Base-by-base conservation (phyloP, 2,329 filamentous ascomycete genomes). In the Claviceps capensis region DNA sequence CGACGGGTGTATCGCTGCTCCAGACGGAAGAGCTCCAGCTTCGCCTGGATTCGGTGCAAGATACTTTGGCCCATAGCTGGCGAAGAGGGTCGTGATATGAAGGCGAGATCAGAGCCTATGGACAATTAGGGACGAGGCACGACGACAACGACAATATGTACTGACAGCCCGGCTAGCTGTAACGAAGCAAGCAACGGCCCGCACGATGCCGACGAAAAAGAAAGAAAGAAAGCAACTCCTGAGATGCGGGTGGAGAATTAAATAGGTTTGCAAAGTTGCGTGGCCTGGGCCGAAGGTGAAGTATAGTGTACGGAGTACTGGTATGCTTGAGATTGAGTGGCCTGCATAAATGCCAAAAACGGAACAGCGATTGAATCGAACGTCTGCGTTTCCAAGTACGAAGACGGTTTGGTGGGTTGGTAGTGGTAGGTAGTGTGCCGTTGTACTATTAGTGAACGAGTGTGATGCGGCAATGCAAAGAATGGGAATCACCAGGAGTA, bases 1-100 rank as follows among this genome's bases (percentile, higher is more conserved):
- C 88, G 85, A 63, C 86, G 86, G 49, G 90, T 94, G 75, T 97
- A 97, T 62, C 88, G 85, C 73, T 96, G 85, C 73, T 97, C 91
- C 59, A 97, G 83, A 48, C 89, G 87, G 76, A 95, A 93, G 63
- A 97, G 81, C 75, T 97, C 89, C 62, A 94, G 74, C 75, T 86
- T 81, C 54, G 79, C 76, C 60, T 82, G 76, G 65, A 83, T 76
- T 65, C 77, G 75, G 55, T 79, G 74, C 60, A 83, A 63, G 62
- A 83, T 63, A 60, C 72, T 72, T 62, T 73, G 69, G 49, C 71
- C 72, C 73, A 76, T 76, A 58, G 48, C 63, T 58, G 44, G 60
- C 57, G 59, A 48, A 30, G 36, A 4, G n/a, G 0, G 41, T 34
- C 30, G 13, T 34, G 40, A 45, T 45, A 56, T 30, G 23, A 43